These are phyloP conservation scores for Rehmannia glutinosa DNA, from an alignment of 257 asterid genomes.

Conservation along the genomic window DNA sequence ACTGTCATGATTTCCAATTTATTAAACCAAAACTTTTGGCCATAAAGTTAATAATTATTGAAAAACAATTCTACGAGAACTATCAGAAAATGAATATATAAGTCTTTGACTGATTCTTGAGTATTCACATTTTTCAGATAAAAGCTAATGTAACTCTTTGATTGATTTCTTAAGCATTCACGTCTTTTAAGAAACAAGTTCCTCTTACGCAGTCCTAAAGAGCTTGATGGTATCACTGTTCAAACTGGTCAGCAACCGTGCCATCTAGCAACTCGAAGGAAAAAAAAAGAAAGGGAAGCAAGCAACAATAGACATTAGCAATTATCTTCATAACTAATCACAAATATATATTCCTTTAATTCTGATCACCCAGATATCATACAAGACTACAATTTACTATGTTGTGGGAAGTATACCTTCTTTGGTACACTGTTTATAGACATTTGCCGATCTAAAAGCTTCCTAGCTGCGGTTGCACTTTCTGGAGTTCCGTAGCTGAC, in stretches of 20 bases:
- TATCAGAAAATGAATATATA: neutral
- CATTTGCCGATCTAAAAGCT: conserved; percentile 94
- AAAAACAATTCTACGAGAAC: neutral
- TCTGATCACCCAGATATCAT: neutral
- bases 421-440: conserved; percentile 92
- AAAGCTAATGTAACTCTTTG: neutral
- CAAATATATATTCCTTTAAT: neutral
- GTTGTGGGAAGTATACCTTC: conserved; percentile 48
- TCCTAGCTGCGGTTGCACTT: conserved; percentile 97
- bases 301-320: neutral
- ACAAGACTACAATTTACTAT: neutral
- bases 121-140: conserved; percentile 5
- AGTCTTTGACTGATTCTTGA: neutral
- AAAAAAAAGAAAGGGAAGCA: neutral
- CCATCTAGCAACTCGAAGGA: conserved; percentile 1
- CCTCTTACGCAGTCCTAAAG: neutral
- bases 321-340: conserved; percentile 5
- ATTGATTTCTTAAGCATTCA: neutral
- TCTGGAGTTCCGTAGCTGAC: conserved; percentile 99
- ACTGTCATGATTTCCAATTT: neutral
- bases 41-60: neutral
- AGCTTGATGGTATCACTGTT: conserved; percentile 5
- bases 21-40: conserved; percentile 2
- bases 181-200: neutral
- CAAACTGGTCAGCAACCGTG: neutral